Conservation (phyloP, 2,329 filamentous ascomycete genomes). For the Emergomyces pasteurianus region DNA sequence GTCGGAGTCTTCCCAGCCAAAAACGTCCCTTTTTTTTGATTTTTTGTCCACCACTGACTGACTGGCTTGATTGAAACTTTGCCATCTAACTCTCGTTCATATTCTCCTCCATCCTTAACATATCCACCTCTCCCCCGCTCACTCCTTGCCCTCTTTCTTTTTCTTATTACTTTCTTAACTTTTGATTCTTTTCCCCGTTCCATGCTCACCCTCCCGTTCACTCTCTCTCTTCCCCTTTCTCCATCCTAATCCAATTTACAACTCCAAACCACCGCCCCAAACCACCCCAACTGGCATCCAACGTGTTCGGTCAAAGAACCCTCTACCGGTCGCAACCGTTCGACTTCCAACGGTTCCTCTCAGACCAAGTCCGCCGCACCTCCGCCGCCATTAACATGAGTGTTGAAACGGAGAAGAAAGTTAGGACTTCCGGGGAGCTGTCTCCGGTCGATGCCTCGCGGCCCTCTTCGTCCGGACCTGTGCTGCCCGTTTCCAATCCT, state of each 20-base stretch:
- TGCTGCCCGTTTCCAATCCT: slow-evolving; percentile 73
- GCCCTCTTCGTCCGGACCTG: slow-evolving; percentile 19
- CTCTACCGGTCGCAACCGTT: slow-evolving; percentile 34
- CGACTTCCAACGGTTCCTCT: slow-evolving; percentile 36
- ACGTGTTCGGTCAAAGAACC: slow-evolving; percentile 31
- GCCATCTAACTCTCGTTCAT: background rate
- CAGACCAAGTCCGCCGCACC: slow-evolving; percentile 29
- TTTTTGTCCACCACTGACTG: too few species aligned
- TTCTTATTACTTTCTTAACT: background rate
- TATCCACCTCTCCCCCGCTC: background rate
- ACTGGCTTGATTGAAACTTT: background rate
- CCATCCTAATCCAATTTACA: slow-evolving; percentile 1
- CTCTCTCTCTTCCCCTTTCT: slow-evolving; percentile 11
- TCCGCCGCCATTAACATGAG: slow-evolving; percentile 41
- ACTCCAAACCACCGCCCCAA: too few species aligned
- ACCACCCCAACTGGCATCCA: slow-evolving; percentile 29
- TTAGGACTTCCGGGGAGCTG: slow-evolving; percentile 64
- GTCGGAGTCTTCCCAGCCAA: too few species aligned
- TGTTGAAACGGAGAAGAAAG: slow-evolving; percentile 60
- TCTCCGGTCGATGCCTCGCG: slow-evolving; percentile 15
- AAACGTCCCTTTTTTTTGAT: background rate
- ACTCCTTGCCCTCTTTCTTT: background rate
- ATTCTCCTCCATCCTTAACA: background rate
- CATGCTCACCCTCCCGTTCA: background rate
- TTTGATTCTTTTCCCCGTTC: too few species aligned